Evolutionary conservation across 257 asterid genomes (phyloP), one percentile per base, ranked within the genome.

Genomic region (Solanum chaucha): DNA sequence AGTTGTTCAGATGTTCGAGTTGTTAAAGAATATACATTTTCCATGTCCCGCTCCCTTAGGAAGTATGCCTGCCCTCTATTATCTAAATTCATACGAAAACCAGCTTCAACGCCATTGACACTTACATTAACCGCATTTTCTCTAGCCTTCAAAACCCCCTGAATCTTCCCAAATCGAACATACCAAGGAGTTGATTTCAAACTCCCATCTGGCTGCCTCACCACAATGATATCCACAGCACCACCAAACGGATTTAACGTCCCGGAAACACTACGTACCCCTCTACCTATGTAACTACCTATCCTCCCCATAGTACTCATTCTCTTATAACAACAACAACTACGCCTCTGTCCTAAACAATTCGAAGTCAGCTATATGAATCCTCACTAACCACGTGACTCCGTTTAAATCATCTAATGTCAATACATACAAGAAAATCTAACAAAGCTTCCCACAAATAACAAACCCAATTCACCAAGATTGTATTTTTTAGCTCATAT

Each of bases 301-400:
- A 95, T 26, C 88, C 89, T 93, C 91, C 96, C 97, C 89, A 95
- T 94, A 77, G 95, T 94, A 91, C 92, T 93, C 98, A 94, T 90
- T 91, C 88, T 72, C 82, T 78, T 19, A 55, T 19, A 32, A 32
- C 34, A 32, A 32, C 34, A 55, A 44, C 38, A 44, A 24, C n/a
- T 78, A 78, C 1, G 38, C n/a, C 8, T 26, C 8, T 4, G 65
- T 44, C 8, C 5, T 9, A 5, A n/a, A 38, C 13, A 75, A 75
- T 51, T 24, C 19, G 2, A 12, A 61, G 5, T 26, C 65, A 9
- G 38, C 64, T 78, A 44, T 26, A 78, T 14, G 36, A 78, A 78
- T 78, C 13, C 35, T n/a, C 55, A 75, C 34, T 11, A 26, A 40
- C 61, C 61, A 41, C 36, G 14, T 13, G 4, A 77, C 38, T 77